Evolutionary conservation across 2,329 filamentous ascomycete genomes (phyloP).

Genomic region (Trichophyton equinum): DNA sequence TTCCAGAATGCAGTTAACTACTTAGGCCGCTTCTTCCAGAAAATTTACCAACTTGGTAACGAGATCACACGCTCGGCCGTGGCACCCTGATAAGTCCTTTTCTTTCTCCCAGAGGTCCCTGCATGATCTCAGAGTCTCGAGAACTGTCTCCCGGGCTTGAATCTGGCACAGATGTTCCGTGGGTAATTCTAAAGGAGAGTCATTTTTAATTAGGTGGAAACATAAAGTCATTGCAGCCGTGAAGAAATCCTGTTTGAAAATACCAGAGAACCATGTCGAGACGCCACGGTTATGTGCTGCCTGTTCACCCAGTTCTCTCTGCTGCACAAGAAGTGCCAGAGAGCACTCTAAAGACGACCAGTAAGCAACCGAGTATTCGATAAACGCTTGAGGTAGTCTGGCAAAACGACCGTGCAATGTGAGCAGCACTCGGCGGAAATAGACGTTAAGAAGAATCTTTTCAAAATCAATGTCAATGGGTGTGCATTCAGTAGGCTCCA

Average conservation of each 20-base stretch:
- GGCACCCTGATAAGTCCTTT: slow-evolving; percentile 8
- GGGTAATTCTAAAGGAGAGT: slow-evolving; percentile 4
- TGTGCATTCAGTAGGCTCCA: background rate
- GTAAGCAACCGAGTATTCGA: slow-evolving; percentile 20
- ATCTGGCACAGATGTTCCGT: background rate
- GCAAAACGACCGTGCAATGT: slow-evolving; percentile 20
- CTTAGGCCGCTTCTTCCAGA: background rate
- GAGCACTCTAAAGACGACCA: slow-evolving; percentile 23
- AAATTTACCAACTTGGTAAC: background rate
- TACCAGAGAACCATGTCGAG: slow-evolving; percentile 13
- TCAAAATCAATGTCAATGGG: background rate
- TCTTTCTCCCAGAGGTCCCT: slow-evolving; percentile 39
- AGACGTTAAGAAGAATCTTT: slow-evolving; percentile 8
- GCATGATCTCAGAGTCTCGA: slow-evolving; percentile 14
- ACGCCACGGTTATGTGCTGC: slow-evolving; percentile 1
- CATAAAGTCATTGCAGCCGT: slow-evolving; percentile 14
- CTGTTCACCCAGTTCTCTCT: slow-evolving; percentile 18
- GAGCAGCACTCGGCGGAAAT: slow-evolving; percentile 20
- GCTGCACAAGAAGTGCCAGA: slow-evolving; percentile 20
- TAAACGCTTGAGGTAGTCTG: slow-evolving; percentile 14
- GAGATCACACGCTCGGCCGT: background rate
- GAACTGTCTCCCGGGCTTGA: slow-evolving; percentile 12
- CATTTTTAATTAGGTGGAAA: slow-evolving; percentile 12
- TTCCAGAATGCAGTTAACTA: background rate
- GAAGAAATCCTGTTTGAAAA: slow-evolving; percentile 16